These are phyloP conservation scores for Deinandra increscens DNA, from an alignment of 129 eudicot species.

Conservation along the genomic window DNA sequence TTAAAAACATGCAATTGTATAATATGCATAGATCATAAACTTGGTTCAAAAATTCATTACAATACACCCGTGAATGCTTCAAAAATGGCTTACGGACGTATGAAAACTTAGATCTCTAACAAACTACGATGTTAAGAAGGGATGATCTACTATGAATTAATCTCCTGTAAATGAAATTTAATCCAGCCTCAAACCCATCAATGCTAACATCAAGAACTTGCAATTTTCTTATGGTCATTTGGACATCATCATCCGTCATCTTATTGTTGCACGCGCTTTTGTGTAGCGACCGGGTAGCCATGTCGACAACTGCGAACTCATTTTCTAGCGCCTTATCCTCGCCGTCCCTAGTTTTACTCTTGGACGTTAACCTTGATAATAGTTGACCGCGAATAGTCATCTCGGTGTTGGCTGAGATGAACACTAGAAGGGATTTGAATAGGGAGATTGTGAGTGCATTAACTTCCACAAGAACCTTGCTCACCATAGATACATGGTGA, in stretches of 20 bases:
- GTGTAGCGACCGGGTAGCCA: constrained; percentile 4
- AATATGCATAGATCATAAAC: too few species aligned
- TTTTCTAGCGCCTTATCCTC: not conserved
- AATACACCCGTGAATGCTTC: not conserved
- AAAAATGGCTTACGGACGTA: not conserved
- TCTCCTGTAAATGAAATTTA: constrained; percentile 24
- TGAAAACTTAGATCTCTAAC: constrained; percentile 15
- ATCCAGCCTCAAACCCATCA: constrained; percentile 16
- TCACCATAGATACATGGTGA: constrained; percentile 23
- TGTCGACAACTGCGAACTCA: constrained; percentile 24
- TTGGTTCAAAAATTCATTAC: too few species aligned
- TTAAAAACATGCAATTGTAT: too few species aligned
- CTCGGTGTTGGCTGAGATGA: constrained; percentile 17
- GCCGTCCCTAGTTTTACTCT: not conserved
- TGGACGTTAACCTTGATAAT: constrained; percentile 15
- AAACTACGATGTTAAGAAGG: constrained; percentile 26
- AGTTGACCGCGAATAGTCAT: not conserved
- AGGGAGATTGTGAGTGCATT: constrained; percentile 19
- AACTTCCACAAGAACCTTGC: constrained; percentile 33
- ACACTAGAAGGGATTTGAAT: constrained; percentile 30
- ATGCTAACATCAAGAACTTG: constrained; percentile 20
- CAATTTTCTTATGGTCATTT: constrained; percentile 2
- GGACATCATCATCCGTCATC: constrained; percentile 18
- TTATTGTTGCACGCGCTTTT: not conserved
- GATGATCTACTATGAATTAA: constrained; percentile 22